Evolutionary conservation across 768 basidiomycete genomes (phyloP).

Genomic region (Crassisporium funariophilum): DNA sequence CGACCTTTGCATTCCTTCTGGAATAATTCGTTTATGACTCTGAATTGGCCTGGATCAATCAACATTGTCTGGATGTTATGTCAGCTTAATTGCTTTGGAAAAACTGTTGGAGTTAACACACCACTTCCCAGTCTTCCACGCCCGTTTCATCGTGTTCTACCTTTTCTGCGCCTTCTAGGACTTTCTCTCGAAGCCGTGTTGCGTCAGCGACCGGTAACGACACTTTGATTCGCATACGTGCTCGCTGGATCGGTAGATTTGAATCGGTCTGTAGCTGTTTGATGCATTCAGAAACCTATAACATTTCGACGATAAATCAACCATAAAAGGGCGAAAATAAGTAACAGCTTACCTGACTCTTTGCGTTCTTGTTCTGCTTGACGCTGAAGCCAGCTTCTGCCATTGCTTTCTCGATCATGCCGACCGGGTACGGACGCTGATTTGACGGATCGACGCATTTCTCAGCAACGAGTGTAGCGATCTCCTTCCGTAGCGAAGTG

Average conservation of each 20-base stretch:
- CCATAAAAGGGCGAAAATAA: background rate
- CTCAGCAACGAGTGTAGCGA: slow-evolving; percentile 91
- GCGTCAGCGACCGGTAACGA: slow-evolving; percentile 69
- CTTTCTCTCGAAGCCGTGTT: slow-evolving; percentile 66
- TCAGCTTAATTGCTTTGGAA: background rate
- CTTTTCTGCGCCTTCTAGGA: slow-evolving; percentile 75
- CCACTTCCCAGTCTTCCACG: slow-evolving; percentile 82
- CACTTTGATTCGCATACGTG: slow-evolving; percentile 89
- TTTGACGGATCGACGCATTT: slow-evolving; percentile 95
- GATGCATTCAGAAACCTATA: slow-evolving; percentile 88
- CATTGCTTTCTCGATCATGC: slow-evolving; percentile 99
- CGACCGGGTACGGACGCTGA: slow-evolving; percentile 86
- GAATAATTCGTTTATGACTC: slow-evolving; percentile 83
- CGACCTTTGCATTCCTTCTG: slow-evolving; percentile 90
- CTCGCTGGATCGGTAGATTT: slow-evolving; percentile 89
- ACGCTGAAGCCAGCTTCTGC: slow-evolving; percentile 92
- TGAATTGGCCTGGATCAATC: slow-evolving; percentile 93
- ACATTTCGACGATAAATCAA: background rate
- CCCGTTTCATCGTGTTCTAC: slow-evolving; percentile 82
- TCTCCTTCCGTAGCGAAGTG: slow-evolving; percentile 78
- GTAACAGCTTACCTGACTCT: slow-evolving; percentile 74
- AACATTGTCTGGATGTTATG: slow-evolving; percentile 68
- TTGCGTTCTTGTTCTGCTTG: slow-evolving; percentile 85
- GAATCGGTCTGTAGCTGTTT: slow-evolving; percentile 79
- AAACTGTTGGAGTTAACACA: slow-evolving; percentile 41